Evolutionary conservation across 306 rosid species (phyloP).

Genomic region (Hippophae gyantsensis): DNA sequence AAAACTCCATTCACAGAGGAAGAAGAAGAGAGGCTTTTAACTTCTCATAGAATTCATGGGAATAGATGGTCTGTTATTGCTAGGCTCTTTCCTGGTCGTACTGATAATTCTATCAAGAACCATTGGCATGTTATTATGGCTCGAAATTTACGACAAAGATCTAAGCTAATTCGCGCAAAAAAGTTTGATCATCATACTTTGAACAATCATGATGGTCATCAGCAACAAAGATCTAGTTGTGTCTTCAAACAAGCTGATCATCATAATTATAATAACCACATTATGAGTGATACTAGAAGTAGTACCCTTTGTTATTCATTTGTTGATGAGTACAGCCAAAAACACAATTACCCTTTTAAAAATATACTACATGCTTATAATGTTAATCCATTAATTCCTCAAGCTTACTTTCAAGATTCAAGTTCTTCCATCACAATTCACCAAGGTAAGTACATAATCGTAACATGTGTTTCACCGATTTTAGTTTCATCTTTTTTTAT

Average conservation of each 20-base stretch:
- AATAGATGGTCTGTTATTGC: slow-evolving; percentile 84
- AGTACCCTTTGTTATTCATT: not conserved
- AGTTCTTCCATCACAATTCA: slow-evolving; percentile 14
- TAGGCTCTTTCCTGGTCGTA: slow-evolving; percentile 74
- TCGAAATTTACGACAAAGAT: slow-evolving; percentile 44
- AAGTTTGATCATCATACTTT: slow-evolving; percentile 3
- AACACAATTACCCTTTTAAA: no score
- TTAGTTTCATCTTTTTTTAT: no score
- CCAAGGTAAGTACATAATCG: slow-evolving; percentile 3
- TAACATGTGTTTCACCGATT: not conserved
- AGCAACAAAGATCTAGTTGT: not conserved
- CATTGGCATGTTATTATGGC: slow-evolving; percentile 96
- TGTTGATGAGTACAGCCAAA: no score
- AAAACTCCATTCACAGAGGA: slow-evolving; percentile 72
- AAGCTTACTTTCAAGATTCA: slow-evolving; percentile 5
- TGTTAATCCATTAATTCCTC: not conserved
- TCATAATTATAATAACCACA: not conserved
- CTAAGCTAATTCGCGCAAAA: slow-evolving; percentile 37
- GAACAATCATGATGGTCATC: not conserved
- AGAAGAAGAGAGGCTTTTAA: slow-evolving; percentile 64
- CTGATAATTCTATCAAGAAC: slow-evolving; percentile 82
- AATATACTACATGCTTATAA: not conserved
- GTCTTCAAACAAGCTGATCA: not conserved
- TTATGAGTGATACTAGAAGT: not conserved
- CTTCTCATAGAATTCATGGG: slow-evolving; percentile 62